Percentiles rank a stretch among this genome's conserved stretches.
phyloP scores from a whole-genome alignment of 1,284 basidiomycete genomes.

The Cryptococcus sp. region DNA sequence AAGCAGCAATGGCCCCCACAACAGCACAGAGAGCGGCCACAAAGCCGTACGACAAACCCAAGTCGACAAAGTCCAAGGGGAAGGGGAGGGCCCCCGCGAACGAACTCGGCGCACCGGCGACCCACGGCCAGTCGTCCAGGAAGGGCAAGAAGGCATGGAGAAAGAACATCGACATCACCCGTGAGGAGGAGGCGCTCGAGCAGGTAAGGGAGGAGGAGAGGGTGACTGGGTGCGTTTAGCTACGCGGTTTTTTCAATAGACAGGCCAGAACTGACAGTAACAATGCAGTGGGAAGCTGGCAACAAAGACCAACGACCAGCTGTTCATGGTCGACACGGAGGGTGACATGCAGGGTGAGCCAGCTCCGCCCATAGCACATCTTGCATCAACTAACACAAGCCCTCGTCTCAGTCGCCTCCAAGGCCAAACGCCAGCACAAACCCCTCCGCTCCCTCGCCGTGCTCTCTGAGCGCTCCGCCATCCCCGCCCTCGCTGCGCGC shows the following conservation, averaged over 20 bases:
- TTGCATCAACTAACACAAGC: neutral
- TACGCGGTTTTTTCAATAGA: neutral
- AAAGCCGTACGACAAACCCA: slow-evolving; percentile 32
- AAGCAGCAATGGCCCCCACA: slow-evolving; percentile 12
- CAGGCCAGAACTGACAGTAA: neutral
- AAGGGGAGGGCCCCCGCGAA: slow-evolving; percentile 20
- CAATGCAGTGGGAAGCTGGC: slow-evolving; percentile 24
- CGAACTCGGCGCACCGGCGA: slow-evolving; percentile 59
- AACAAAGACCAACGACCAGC: slow-evolving; percentile 59
- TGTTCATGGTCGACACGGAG: slow-evolving; percentile 73
- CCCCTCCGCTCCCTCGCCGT: slow-evolving; percentile 75
- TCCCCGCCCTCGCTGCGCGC: slow-evolving; percentile 71
- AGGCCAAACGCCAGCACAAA: slow-evolving; percentile 46
- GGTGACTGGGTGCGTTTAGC: slow-evolving; percentile 61
- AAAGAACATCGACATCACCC: slow-evolving; percentile 80
- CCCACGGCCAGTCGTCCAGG: slow-evolving; percentile 67
- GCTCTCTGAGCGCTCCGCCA: slow-evolving; percentile 74
- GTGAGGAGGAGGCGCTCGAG: slow-evolving; percentile 71
- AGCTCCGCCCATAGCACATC: no score
- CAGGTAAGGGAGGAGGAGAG: slow-evolving; percentile 70
- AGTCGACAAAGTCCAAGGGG: slow-evolving; percentile 18
- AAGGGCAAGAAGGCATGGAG: slow-evolving; percentile 91
- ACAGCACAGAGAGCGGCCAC: neutral
- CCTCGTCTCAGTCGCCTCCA: slow-evolving; percentile 25
- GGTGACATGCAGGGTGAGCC: slow-evolving; percentile 70